phyloP scores from a whole-genome alignment of 768 basidiomycete genomes.

The Leccinum incarnatum region DNA sequence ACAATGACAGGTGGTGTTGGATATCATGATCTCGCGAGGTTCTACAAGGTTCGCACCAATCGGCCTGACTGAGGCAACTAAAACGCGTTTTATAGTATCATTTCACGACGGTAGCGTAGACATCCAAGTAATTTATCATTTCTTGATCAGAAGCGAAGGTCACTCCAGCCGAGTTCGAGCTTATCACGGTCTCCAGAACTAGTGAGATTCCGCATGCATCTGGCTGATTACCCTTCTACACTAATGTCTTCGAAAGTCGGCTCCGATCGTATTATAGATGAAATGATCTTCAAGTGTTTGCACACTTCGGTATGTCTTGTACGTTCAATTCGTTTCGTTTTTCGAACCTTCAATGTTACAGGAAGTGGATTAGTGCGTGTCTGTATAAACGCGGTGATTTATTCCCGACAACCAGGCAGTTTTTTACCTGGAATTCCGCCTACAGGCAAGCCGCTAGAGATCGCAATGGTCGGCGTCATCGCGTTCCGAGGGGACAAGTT shows the following conservation, averaged over 20 bases:
- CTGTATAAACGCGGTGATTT: background rate
- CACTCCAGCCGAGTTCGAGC: conserved; percentile 39
- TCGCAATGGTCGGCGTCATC: conserved; percentile 44
- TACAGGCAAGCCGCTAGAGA: conserved; percentile 37
- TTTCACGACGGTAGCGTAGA: conserved; percentile 31
- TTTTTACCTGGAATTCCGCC: conserved; percentile 36
- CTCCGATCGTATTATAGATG: conserved; percentile 45
- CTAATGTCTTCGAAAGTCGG: conserved; percentile 29
- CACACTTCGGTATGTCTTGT: conserved; percentile 34
- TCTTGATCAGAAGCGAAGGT: conserved; percentile 26
- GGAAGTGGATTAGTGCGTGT: conserved; percentile 42
- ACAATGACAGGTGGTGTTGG: conserved; percentile 50
- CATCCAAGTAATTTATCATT: background rate
- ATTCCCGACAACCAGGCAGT: conserved; percentile 8
- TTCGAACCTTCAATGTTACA: conserved; percentile 9
- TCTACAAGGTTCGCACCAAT: conserved; percentile 38
- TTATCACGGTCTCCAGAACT: conserved; percentile 42
- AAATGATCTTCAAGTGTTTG: conserved; percentile 44
- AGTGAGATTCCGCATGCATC: conserved; percentile 22
- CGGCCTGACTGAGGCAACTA: background rate
- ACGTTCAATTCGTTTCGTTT: background rate
- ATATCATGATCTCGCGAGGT: conserved; percentile 39
- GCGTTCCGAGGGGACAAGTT: conserved; percentile 50
- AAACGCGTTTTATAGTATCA: conserved; percentile 32
- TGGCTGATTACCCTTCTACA: background rate